Base-by-base conservation (phyloP, 257 asterid genomes). In the Gynochthodes officinalis region DNA sequence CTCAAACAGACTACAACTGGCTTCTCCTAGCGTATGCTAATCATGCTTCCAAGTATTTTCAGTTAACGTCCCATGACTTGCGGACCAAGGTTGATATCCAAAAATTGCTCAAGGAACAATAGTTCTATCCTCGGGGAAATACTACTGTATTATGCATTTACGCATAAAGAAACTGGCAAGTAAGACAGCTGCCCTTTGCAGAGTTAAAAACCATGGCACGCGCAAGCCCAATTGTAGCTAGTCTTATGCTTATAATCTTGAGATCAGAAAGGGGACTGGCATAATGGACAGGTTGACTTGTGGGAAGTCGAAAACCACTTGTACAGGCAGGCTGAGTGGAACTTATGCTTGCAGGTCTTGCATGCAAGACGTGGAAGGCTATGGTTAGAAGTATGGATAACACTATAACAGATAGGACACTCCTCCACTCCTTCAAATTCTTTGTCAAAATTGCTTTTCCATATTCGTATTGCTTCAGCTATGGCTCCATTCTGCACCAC, bases 251-350 rank as follows among this genome's bases (percentile, higher is more conserved):
- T 49, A 15, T 27, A 64, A 53, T 53, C 46, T 19, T 54, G 74
- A 71, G 71, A 86, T 91, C 82, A 92, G 78, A 95, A 95, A 57
- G 99, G 97, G 76, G 98, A 92, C 81, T 95, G 99, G 80, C 99
- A 95, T 81, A 95, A 75, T 15, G 99, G 99, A 73, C 99, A 95
- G 60, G 93, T 92, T 33, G 99, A 92, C 77, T 95, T 95, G 86
- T 92, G 93, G 65, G 99, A 92, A 73, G 99, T 95, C n/a, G 99
- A 95, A 82, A 95, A 95, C 99, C 99, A 95, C 86, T 95, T 95
- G 70, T 90, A 90, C 28, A 95, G 96, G 79, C 99, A 95, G 69
- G 97, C 97, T 0, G 96, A 84, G 74, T 95, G 99, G 84, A 85
- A 95, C 84, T 95, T 95, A 77, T 95, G 98, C 89, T 84, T 95